phyloP scores from a whole-genome alignment of 2,329 filamentous ascomycete genomes.

The Aspergillus phoenicis region DNA sequence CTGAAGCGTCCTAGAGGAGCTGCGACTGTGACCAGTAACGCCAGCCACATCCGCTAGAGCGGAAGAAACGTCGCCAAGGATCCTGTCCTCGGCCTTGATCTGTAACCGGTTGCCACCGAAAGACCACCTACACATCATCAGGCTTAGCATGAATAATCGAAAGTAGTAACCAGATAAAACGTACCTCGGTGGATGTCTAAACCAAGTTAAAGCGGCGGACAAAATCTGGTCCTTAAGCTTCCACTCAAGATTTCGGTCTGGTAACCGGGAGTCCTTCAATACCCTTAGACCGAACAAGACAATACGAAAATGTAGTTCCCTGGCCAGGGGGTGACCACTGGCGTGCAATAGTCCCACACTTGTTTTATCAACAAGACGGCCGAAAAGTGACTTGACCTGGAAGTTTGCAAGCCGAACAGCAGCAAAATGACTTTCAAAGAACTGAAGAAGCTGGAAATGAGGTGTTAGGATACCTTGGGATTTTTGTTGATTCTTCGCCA shows the following conservation, averaged over 20 bases:
- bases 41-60: conserved; percentile 66
- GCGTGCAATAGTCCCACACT: conserved; percentile 72
- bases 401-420: conserved; percentile 82
- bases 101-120: conserved; percentile 94
- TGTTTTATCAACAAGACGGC: conserved; percentile 77
- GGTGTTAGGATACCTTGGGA: conserved; percentile 84
- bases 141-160: conserved; percentile 11
- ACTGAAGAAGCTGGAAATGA: conserved; percentile 82
- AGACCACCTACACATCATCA: conserved; percentile 67
- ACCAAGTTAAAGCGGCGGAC: conserved; percentile 87
- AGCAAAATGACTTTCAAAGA: conserved; percentile 92
- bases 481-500: conserved; percentile 74
- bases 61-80: conserved; percentile 73
- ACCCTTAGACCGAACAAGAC: conserved; percentile 80
- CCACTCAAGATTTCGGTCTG: conserved; percentile 70
- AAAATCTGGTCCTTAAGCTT: conserved; percentile 86
- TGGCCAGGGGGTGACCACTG: conserved; percentile 78
- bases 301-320: conserved; percentile 89
- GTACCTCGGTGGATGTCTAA: conserved; percentile 71
- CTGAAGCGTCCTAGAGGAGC: conserved; percentile 67
- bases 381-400: conserved; percentile 79
- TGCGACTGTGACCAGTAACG: conserved; percentile 55
- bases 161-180: conserved; percentile 13
- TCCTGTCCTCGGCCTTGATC: conserved; percentile 84
- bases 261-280: conserved; percentile 67